Evolutionary conservation across 2,329 filamentous ascomycete genomes (phyloP).

Genomic region (Dactylellina drechsleri): DNA sequence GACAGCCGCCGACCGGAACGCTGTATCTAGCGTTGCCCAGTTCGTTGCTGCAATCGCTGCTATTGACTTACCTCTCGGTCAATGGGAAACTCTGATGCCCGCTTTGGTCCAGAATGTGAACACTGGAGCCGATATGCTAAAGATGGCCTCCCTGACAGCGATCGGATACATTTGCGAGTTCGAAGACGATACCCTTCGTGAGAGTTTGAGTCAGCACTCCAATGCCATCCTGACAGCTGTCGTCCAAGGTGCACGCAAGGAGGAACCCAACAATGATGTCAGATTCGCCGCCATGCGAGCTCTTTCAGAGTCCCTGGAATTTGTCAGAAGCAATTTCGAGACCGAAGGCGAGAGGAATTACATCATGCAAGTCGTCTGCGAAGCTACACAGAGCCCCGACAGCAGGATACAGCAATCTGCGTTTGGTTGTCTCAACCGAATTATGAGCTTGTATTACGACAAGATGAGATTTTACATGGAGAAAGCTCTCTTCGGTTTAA

Average conservation of each 20-base stretch:
- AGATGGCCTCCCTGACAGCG: conserved; percentile 92
- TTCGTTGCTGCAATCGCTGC: conserved; percentile 94
- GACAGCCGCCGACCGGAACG: conserved; percentile 77
- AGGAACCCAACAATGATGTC: conserved; percentile 90
- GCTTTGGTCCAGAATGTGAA: conserved; percentile 92
- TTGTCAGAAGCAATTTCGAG: conserved; percentile 98
- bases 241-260: conserved; percentile 95
- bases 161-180: conserved; percentile 99
- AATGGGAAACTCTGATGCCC: conserved; percentile 93
- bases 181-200: conserved; percentile 85
- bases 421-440: conserved; percentile 96
- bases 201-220: conserved; percentile 83
- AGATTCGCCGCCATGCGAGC: conserved; percentile 92
- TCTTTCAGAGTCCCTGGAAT: conserved; percentile 94
- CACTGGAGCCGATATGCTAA: conserved; percentile 84
- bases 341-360: conserved; percentile 99
- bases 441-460: conserved; percentile 99
- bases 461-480: conserved; percentile 99
- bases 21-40: conserved; percentile 89
- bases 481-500: conserved; percentile 96
- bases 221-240: conserved; percentile 98
- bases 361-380: conserved; percentile 99
- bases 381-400: conserved; percentile 94
- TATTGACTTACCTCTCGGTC: conserved; percentile 90
- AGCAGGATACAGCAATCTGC: conserved; percentile 91